Conservation (phyloP, 164 flowering plant species). For the Magnolia changhungtana region DNA sequence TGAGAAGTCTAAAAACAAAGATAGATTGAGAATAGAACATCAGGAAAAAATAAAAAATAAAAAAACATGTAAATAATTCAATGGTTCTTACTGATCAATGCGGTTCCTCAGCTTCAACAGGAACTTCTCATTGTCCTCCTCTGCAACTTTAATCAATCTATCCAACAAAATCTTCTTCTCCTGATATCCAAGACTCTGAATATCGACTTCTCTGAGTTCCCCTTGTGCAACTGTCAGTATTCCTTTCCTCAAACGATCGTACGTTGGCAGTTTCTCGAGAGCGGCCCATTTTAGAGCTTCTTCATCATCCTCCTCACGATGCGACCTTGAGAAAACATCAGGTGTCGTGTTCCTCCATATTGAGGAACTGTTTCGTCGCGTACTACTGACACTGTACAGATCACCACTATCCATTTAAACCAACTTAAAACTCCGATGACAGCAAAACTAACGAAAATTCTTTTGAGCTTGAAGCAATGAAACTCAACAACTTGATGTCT, state of each 20-base stretch:
- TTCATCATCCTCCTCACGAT: conserved; percentile 66
- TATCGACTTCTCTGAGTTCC: conserved; percentile 42
- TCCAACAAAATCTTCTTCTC: conserved; percentile 53
- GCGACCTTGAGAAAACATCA: conserved; percentile 50
- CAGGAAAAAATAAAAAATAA: background rate
- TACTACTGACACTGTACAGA: conserved; percentile 23
- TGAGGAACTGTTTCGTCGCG: conserved; percentile 32
- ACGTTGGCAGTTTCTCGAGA: conserved; percentile 69
- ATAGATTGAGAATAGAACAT: background rate
- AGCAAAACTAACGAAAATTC: background rate
- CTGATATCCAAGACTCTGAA: conserved; percentile 40
- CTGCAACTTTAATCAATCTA: conserved; percentile 51
- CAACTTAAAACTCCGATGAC: background rate
- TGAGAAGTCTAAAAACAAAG: background rate
- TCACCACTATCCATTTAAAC: conserved; percentile 17
- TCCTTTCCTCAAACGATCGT: conserved; percentile 59
- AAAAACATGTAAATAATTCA: background rate
- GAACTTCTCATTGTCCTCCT: conserved; percentile 77
- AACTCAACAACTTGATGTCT: background rate
- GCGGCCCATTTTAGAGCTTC: conserved; percentile 86
- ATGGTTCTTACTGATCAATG: conserved; percentile 42
- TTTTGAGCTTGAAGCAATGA: background rate
- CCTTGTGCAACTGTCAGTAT: conserved; percentile 40
- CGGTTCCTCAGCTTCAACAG: conserved; percentile 61
- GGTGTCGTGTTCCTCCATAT: conserved; percentile 39